phyloP scores from a whole-genome alignment of 345 rosid species.

The Isatis tinctoria region DNA sequence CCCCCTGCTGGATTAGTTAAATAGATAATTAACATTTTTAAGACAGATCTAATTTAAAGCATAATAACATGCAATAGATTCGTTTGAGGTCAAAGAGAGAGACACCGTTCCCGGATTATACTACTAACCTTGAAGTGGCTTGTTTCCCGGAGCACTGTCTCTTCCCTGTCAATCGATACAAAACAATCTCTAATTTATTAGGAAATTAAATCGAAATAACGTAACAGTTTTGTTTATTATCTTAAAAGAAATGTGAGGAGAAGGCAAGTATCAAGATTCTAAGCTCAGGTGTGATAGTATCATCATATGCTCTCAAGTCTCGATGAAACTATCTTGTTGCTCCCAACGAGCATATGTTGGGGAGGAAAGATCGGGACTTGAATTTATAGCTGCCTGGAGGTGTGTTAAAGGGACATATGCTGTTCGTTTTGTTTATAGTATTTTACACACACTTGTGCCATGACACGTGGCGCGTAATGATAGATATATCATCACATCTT shows the following conservation, averaged over 20 bases:
- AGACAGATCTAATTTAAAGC: conserved; percentile 28
- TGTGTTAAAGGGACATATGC: conserved; percentile 3
- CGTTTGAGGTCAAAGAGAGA: conserved; percentile 16
- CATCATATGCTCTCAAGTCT: neutral
- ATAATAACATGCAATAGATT: conserved; percentile 33
- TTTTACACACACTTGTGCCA: conserved; percentile 7
- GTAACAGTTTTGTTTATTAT: neutral
- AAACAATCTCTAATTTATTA: neutral
- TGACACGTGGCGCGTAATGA: conserved; percentile 20
- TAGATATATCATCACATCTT: neutral
- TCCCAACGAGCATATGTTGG: conserved; percentile 10
- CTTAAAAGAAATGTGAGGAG: neutral
- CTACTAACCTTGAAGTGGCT: conserved; percentile 35
- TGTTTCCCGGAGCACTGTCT: conserved; percentile 33
- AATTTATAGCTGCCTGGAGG: conserved; percentile 24
- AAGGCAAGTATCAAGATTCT: conserved; percentile 4
- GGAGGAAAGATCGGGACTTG: conserved; percentile 2
- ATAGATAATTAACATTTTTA: neutral
- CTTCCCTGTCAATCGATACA: conserved; percentile 25
- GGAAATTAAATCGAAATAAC: neutral
- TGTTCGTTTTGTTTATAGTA: conserved; percentile 10
- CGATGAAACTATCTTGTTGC: conserved; percentile 10
- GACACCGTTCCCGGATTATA: conserved; percentile 20
- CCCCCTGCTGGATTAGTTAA: conserved; percentile 22
- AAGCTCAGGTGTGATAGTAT: neutral